phyloP scores from a whole-genome alignment of 1,139 yeast genomes.

The Nakaseomyces bracarensis region DNA sequence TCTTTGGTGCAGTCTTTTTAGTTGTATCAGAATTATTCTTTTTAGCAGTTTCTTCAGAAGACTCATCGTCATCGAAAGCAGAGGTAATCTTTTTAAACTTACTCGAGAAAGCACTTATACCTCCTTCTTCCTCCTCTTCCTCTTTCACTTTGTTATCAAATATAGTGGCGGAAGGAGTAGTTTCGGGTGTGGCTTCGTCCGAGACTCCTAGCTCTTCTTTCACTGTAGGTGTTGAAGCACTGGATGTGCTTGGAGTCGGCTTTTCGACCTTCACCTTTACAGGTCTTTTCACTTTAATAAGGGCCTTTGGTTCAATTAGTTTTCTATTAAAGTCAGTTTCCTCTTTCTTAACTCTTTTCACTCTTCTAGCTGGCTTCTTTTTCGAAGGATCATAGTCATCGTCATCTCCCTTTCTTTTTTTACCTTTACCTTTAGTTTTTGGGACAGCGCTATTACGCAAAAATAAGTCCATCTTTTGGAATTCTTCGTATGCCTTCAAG shows the following conservation, averaged over 20 bases:
- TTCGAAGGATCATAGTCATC: conserved; percentile 30
- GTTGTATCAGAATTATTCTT: conserved; percentile 7
- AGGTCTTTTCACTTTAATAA: conserved; percentile 21
- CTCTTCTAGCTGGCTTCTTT: conserved; percentile 13
- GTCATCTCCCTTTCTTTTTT: conserved; percentile 29
- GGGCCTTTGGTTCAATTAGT: conserved; percentile 25
- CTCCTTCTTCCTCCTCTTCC: conserved; percentile 18
- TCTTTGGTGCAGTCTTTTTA: conserved; percentile 9
- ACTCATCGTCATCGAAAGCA: conserved; percentile 17
- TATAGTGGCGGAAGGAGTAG: conserved; percentile 14
- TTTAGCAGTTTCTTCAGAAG: conserved; percentile 10
- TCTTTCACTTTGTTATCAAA: conserved; percentile 16
- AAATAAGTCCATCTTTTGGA: conserved; percentile 47
- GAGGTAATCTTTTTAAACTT: conserved; percentile 27
- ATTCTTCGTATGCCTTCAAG: conserved; percentile 54
- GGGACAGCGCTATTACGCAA: conserved; percentile 31
- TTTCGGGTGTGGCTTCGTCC: conserved; percentile 2
- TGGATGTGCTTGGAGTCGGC: conserved; percentile 11
- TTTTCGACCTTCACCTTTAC: conserved; percentile 24
- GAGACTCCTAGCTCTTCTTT: conserved; percentile 6
- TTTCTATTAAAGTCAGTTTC: conserved; percentile 28
- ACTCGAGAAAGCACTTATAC: conserved; percentile 27
- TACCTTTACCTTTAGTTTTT: conserved; percentile 22
- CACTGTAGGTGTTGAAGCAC: conserved; percentile 13
- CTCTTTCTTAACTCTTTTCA: conserved; percentile 22